A percentile compares a stretch with the other conserved stretches of the same genome.
Conservation (phyloP, 768 basidiomycete species). For the Tylopilus felleus region DNA sequence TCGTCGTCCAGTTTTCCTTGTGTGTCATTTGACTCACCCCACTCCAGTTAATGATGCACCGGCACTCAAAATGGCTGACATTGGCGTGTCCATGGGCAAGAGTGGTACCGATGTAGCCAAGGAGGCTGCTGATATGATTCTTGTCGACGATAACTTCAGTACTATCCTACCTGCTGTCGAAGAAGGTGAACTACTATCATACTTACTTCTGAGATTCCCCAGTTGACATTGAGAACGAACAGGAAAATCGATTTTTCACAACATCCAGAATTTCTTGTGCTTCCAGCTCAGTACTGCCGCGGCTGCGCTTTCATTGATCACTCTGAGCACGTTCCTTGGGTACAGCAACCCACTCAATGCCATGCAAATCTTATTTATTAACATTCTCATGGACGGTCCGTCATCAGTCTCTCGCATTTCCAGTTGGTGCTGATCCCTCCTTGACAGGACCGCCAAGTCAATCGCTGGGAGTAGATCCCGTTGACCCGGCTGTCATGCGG, state of each 20-base stretch:
- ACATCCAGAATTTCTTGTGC: conserved; percentile 95
- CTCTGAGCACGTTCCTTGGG: conserved; percentile 86
- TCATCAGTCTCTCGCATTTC: not conserved
- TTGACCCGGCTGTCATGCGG: conserved; percentile 90
- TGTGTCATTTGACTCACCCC: not conserved
- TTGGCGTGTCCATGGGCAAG: conserved; percentile 97
- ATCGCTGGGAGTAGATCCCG: conserved; percentile 94
- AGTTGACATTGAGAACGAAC: conserved; percentile 1
- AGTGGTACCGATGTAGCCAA: conserved; percentile 99
- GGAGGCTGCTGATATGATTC: conserved; percentile 94
- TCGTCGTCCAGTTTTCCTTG: conserved; percentile 23
- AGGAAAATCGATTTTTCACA: conserved; percentile 98
- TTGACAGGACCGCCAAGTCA: conserved; percentile 84
- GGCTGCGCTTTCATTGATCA: conserved; percentile 92
- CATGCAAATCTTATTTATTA: conserved; percentile 99
- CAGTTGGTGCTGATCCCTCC: not conserved
- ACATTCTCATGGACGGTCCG: conserved; percentile 96
- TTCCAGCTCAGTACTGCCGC: conserved; percentile 99
- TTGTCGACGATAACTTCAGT: conserved; percentile 96
- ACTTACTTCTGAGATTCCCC: not conserved
- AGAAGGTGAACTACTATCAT: conserved; percentile 55
- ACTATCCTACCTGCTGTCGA: conserved; percentile 93
- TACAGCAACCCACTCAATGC: conserved; percentile 92
- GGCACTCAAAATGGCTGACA: conserved; percentile 96
- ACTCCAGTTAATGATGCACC: conserved; percentile 88